Evolutionary conservation across 169 alveolate species (phyloP), one percentile per base, ranked within the genome.

Genomic region (Babesia bigemina): DNA sequence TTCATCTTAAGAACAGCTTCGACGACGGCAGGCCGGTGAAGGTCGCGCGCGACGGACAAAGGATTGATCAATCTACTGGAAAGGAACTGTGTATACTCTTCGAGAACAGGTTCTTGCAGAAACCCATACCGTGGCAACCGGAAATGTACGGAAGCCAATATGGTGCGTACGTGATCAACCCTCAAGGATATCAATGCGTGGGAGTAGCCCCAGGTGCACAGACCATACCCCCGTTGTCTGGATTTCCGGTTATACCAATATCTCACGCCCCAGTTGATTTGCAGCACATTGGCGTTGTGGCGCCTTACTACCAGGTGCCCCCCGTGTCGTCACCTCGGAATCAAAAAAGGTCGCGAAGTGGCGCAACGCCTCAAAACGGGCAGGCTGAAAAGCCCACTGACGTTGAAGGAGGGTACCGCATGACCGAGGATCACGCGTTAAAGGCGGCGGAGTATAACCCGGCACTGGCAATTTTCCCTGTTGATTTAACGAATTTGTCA

Each of bases 401-500:
- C 0, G 58, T 33, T 7, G 14, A 28, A 8, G 11, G 11, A 0
- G n/a, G 2, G 19, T 14, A 6, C 6, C 76, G 33, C 42, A 26
- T 52, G 57, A 13, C 42, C 9, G 26, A 6, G 55, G 66, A 67
- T 9, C 48, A 67, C 8, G 76, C 76, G 17, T 55, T 52, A 13
- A 44, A 86, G 72, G 79, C 86, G 28, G 86, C 87, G 29, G 84
- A 83, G 21, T 90, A 74, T 71, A 90, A 90, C 52, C 94, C 94
- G 49, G 86, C 92, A 9, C 63, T 90, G 19, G 70, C 86, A 42
- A 79, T 90, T 56, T 90, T 90, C 74, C 94, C 94, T 13, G 70
- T 90, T 13, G 94, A 90, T 63, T 50, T 90, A 42, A 74, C 91
- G n/a, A 90, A 90, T 67, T 76, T 90, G 91, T 86, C 86, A 22